Base-by-base conservation (phyloP, 306 rosid genomes). In the Prunus armeniaca region DNA sequence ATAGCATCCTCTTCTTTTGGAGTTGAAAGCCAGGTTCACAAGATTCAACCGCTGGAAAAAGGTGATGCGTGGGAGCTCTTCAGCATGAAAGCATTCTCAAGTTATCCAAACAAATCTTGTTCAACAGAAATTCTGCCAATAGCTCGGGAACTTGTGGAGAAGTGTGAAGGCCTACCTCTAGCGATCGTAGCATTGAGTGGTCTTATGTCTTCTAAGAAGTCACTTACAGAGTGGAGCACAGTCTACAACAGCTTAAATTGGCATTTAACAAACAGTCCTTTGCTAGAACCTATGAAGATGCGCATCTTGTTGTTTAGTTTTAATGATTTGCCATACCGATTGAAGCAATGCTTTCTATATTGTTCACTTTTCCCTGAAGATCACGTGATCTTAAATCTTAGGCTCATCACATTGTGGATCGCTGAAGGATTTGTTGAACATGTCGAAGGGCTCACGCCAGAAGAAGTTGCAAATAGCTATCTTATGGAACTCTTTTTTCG, bases 91-190 rank as follows among this genome's bases (percentile, higher is more conserved):
- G 71, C 67, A 17, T 82, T 69, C 69, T 69, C 74, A 11, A 32
- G 38, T 4, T 18, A 50, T 30, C 73, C 14, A 3, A 17, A 41
- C 3, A 63, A 65, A 9, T 5, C 1, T 19, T 79, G 82, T 70
- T 73, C 82, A 2, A 0, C 0, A 1, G 67, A 71, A 22, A 13
- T 79, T 72, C 4, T 50, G 45, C 7, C 25, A 8, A 17, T 52
- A 27, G 82, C 78, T 17, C 14, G 18, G 20, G 9, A 25, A 52
- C 68, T 67, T 60, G 63, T 73, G 12, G 45, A 19, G 9, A 82
- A 43, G 28, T 73, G 79, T 50, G 67, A 73, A 20, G 82, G 85
- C 32, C 34, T 82, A 15, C 85, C 79, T 19, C 28, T 76, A 1
- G 81, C 75, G 6, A 28, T 73, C 3, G 69, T 72, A 20, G 78